Evolutionary conservation across 2,329 filamentous ascomycete genomes (phyloP).

Genomic region (Fusarium xylarioides): DNA sequence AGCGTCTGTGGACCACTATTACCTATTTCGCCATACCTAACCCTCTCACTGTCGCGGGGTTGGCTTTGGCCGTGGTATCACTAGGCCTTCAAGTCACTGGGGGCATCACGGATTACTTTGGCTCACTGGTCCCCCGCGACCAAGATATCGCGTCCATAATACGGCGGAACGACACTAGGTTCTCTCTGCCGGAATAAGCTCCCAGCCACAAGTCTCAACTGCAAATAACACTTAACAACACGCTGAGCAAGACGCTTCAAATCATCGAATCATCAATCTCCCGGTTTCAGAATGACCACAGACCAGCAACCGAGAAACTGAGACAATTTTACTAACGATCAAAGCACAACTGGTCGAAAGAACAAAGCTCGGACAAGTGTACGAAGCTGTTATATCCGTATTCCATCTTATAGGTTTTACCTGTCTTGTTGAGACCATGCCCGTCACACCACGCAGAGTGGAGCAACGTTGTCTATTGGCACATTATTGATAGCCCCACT

Average conservation of each 20-base stretch:
- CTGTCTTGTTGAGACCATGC: no score
- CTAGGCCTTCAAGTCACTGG: not conserved
- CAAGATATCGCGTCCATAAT: not conserved
- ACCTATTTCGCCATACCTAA: not conserved
- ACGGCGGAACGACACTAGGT: not conserved
- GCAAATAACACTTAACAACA: no score
- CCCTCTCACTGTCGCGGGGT: not conserved
- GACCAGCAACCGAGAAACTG: not conserved
- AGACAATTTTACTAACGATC: not conserved
- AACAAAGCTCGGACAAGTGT: not conserved
- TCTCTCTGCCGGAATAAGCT: no score
- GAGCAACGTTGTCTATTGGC: no score
- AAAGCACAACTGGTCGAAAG: not conserved
- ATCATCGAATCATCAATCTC: not conserved
- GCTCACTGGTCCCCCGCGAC: fast-evolving
- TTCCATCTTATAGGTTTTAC: no score
- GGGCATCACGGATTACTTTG: not conserved
- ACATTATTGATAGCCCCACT: no score
- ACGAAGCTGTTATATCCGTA: not conserved
- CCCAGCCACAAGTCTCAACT: no score
- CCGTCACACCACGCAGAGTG: no score
- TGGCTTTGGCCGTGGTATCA: not conserved
- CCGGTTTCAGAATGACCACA: not conserved
- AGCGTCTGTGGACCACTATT: not conserved
- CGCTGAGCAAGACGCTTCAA: not conserved